Evolutionary conservation across 768 basidiomycete genomes (phyloP), one percentile per base, ranked within the genome.

Genomic region (Panellus pusillus): DNA sequence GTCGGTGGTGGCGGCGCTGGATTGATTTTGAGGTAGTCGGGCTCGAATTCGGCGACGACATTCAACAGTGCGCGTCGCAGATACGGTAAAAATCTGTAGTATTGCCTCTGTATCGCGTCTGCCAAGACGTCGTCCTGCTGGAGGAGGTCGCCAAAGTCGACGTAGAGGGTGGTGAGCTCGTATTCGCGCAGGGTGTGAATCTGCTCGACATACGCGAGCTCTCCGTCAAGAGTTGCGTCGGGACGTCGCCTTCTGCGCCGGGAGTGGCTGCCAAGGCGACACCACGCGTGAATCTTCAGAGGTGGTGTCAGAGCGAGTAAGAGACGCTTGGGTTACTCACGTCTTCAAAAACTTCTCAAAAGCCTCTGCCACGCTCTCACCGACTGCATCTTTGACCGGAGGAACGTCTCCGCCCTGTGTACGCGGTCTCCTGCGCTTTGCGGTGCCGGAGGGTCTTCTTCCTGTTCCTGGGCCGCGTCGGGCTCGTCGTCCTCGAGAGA

Each of bases 11-110:
- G 90, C 88, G n/a, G 91, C 85, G 4, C 89, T 88, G 2, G 89
- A 61, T 98, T 95, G 65, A 93, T 82, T 73, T 97, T 98, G 58
- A 98, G 83, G 61, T 98, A 99, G 63, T 91, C 90, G 7, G 95
- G 95, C 61, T 91, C 93, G 70, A 83, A 92, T 67, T 90, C 82
- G 31, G 91, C 82, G 47, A 99, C 90, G 38, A 98, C 80, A 64
- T 91, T 91, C 65, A 91, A 84, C 18, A 99, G 79, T 3, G 95
- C 93, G 57, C 93, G 89, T 44, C 92, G 86, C 36, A 98, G 81
- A 72, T 91, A 99, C 0, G 96, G 96, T 1, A 98, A 75, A 72
- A 98, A 98, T 64, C 97, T 86, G 68, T 98, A 98, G 68, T 99
- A 98, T 67, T 97, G 93, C 57, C 85, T 89, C 60, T 90, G 87